phyloP scores from a whole-genome alignment of 2,329 filamentous ascomycete genomes.

The Hymenoscyphus fructigenus region DNA sequence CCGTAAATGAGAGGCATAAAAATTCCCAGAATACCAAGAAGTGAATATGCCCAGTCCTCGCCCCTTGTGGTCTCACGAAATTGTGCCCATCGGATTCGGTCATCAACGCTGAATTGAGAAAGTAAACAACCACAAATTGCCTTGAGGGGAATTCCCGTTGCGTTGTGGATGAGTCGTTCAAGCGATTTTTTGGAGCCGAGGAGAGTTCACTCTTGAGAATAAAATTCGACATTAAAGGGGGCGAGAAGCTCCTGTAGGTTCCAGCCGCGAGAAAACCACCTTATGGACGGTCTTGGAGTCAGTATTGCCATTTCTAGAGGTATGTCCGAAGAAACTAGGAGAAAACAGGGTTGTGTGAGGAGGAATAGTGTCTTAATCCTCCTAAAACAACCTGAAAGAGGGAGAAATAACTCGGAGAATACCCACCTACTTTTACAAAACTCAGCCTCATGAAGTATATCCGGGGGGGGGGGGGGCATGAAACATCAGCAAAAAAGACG shows the following conservation, averaged over 20 bases:
- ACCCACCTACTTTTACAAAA: no score
- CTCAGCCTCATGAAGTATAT: no score
- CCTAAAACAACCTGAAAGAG: no score
- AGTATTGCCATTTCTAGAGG: background rate
- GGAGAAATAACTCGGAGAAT: no score
- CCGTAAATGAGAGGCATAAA: background rate
- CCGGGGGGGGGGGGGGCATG: no score
- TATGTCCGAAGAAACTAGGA: no score
- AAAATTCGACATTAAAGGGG: background rate
- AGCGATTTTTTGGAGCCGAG: background rate
- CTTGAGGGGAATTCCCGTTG: background rate
- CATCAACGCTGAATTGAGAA: slow-evolving; percentile 1
- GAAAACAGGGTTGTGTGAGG: no score
- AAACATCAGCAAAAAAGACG: background rate
- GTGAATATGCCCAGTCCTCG: background rate
- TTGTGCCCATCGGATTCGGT: background rate
- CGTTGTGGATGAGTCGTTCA: background rate
- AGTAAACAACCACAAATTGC: background rate
- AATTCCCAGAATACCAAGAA: background rate
- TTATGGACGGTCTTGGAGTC: background rate
- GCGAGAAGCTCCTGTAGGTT: slow-evolving; percentile 3
- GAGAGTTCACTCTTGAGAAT: background rate
- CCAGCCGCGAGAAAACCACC: background rate
- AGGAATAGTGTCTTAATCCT: no score
- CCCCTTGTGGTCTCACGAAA: background rate